Evolutionary conservation across 202 grass and related monocot genomes (phyloP).

Genomic region (Sporobolus alterniflorus): DNA sequence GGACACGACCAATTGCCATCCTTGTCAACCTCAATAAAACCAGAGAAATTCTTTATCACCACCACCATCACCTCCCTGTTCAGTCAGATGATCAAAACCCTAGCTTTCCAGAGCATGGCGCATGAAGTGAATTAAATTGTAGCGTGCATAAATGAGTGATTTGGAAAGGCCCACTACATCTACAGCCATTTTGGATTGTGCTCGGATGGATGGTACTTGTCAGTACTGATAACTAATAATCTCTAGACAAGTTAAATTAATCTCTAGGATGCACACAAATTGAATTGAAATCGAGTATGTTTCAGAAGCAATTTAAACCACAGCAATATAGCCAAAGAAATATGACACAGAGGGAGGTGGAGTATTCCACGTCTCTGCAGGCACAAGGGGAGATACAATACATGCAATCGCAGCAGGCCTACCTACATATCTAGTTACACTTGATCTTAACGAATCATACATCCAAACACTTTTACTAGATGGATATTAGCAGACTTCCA

Average conservation of each 20-base stretch:
- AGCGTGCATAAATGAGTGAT: not conserved
- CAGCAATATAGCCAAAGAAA: not conserved
- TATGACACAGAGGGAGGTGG: not conserved
- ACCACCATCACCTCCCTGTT: conserved; percentile 89
- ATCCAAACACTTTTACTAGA: not conserved
- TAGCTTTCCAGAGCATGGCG: not conserved
- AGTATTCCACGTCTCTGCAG: not conserved
- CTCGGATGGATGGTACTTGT: not conserved
- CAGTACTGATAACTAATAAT: not conserved
- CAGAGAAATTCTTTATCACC: conserved; percentile 66
- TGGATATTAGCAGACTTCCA: not conserved
- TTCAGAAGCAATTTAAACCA: not conserved
- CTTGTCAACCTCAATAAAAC: conserved; percentile 67
- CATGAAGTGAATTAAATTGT: not conserved
- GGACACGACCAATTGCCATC: conserved; percentile 83
- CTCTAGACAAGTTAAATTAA: not conserved
- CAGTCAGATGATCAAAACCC: not conserved
- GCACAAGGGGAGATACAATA: not conserved
- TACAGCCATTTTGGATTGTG: not conserved
- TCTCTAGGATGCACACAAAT: not conserved
- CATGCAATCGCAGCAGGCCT: not conserved
- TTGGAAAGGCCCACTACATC: not conserved
- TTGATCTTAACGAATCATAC: not conserved
- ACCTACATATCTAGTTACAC: not conserved
- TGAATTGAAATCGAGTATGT: not conserved